phyloP scores from a whole-genome alignment of 208 protist genomes.

The Trypanosoma cruzi region DNA sequence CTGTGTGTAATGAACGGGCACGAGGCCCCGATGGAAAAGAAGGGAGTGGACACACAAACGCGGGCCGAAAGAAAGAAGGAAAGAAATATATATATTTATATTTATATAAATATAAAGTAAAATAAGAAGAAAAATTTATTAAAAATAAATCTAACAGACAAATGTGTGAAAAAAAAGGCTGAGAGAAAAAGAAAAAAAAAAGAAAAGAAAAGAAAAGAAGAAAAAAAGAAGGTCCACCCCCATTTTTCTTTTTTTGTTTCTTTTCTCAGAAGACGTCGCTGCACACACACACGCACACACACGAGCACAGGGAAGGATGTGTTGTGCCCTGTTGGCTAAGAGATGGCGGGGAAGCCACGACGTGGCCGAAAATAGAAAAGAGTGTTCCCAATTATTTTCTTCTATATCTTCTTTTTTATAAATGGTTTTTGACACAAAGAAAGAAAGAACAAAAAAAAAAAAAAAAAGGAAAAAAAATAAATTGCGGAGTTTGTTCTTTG shows the following conservation, averaged over 20 bases:
- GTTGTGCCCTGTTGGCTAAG: background rate
- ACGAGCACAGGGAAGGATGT: background rate
- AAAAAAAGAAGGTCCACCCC: background rate
- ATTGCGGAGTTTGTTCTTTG: no score
- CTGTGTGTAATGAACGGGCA: background rate
- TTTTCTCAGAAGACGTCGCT: background rate
- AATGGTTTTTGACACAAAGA: background rate
- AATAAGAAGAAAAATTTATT: no score
- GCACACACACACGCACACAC: background rate
- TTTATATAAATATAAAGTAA: background rate
- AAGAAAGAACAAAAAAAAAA: background rate
- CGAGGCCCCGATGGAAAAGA: background rate
- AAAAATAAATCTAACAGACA: background rate
- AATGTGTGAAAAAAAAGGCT: background rate
- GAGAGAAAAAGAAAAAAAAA: no score
- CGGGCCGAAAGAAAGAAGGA: background rate
- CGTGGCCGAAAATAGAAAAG: background rate
- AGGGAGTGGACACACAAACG: background rate
- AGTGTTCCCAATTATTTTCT: background rate
- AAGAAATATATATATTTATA: background rate
- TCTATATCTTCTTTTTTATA: background rate
- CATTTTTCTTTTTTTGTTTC: background rate
- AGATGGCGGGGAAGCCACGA: background rate
- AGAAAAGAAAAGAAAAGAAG: no score
- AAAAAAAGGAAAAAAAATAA: slow-evolving; percentile 11